phyloP scores from a whole-genome alignment of 2,329 filamentous ascomycete genomes.

The Colletotrichum tropicale region DNA sequence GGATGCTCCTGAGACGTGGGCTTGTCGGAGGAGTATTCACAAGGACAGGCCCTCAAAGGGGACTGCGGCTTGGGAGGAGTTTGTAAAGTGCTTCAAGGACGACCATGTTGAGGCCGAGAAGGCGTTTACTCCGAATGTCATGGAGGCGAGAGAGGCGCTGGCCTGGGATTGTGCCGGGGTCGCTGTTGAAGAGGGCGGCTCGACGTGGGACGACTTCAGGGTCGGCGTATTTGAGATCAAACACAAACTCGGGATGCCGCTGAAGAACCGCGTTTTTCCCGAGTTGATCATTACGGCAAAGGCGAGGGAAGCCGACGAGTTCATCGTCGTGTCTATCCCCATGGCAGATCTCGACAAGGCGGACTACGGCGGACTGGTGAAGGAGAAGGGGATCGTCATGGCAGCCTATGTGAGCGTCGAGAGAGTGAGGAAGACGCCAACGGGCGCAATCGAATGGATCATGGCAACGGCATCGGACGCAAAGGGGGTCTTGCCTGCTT shows the following conservation, averaged over 20 bases:
- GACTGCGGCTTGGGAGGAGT: slow-evolving; percentile 69
- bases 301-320: slow-evolving; percentile 44
- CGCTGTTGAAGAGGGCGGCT: slow-evolving; percentile 39
- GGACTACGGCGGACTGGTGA: slow-evolving; percentile 33
- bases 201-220: slow-evolving; percentile 51
- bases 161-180: slow-evolving; percentile 51
- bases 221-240: slow-evolving; percentile 67
- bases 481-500: slow-evolving; percentile 67
- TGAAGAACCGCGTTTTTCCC: slow-evolving; percentile 69
- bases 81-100: slow-evolving; percentile 62
- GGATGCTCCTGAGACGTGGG: slow-evolving; percentile 60
- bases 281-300: slow-evolving; percentile 66
- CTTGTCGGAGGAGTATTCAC: slow-evolving; percentile 67
- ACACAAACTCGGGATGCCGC: slow-evolving; percentile 59
- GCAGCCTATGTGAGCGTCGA: slow-evolving; percentile 72
- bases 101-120: slow-evolving; percentile 44
- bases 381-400: slow-evolving; percentile 53
- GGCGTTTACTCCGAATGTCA: slow-evolving; percentile 42
- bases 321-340: slow-evolving; percentile 63
- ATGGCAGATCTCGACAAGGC: slow-evolving; percentile 45
- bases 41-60: slow-evolving; percentile 51
- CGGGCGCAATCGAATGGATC: slow-evolving; percentile 69
- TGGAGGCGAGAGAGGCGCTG: slow-evolving; percentile 38
- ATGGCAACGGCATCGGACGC: slow-evolving; percentile 81
- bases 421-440: slow-evolving; percentile 51